Percentiles rank a stretch among this genome's conserved stretches.
phyloP scores from a whole-genome alignment of 495 filamentous ascomycete species.

The Lasiosphaeria hispida region DNA sequence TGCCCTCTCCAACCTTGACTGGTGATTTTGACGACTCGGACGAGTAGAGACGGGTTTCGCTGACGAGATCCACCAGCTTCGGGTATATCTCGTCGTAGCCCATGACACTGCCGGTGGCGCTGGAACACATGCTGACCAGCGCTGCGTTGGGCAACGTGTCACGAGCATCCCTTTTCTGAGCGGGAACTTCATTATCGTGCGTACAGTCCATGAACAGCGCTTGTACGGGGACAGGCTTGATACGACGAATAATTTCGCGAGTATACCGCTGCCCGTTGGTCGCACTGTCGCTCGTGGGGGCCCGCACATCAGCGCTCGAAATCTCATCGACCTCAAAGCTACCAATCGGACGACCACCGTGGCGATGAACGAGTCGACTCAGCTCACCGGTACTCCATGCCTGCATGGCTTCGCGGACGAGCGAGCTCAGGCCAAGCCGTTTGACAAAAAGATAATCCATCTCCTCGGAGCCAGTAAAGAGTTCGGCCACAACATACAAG shows the following conservation, averaged over 20 bases:
- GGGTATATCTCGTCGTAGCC: constrained; percentile 99
- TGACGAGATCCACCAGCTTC: constrained; percentile 81
- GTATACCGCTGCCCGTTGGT: constrained; percentile 19
- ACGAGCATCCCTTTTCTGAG: constrained; percentile 90
- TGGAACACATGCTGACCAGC: constrained; percentile 91
- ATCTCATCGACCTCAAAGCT: constrained; percentile 84
- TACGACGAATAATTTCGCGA: constrained; percentile 64
- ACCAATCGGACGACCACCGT: constrained; percentile 91
- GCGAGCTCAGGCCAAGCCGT: constrained; percentile 79
- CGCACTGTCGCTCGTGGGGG: constrained; percentile 25
- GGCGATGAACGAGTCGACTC: constrained; percentile 87
- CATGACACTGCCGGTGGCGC: constrained; percentile 91
- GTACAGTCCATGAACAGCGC: constrained; percentile 99
- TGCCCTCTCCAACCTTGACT: constrained; percentile 58
- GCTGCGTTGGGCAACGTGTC: constrained; percentile 97
- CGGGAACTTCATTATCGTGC: constrained; percentile 95
- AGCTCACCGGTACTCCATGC: constrained; percentile 93
- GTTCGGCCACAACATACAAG: constrained; percentile 88
- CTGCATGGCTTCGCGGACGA: constrained; percentile 98
- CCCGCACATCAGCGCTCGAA: constrained; percentile 37
- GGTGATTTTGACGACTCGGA: constrained; percentile 64
- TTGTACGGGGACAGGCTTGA: constrained; percentile 79
- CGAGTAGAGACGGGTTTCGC: constrained; percentile 77
- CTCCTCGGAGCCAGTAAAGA: constrained; percentile 94
- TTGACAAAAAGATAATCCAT: constrained; percentile 96